Percentiles rank a stretch among this genome's conserved stretches.
These are phyloP conservation scores for Aspergillus luchuensis DNA, from an alignment of 2,329 filamentous ascomycete genomes.

Conservation along the genomic window DNA sequence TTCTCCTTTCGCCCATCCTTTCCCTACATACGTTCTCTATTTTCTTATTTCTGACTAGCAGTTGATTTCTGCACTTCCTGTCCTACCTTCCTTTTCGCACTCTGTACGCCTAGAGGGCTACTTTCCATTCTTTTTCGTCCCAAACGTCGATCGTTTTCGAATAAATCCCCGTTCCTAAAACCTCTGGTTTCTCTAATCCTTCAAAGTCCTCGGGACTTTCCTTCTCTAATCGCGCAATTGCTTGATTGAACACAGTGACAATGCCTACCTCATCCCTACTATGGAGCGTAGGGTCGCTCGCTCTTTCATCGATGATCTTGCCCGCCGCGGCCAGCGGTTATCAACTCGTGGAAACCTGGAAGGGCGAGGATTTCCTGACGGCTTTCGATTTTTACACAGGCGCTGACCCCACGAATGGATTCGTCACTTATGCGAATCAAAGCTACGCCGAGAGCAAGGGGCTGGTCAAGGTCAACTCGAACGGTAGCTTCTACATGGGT, in stretches of 20 bases:
- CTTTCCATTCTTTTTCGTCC: constrained; percentile 20
- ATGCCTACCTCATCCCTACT: constrained; percentile 35
- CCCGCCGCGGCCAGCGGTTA: constrained; percentile 34
- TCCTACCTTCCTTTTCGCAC: constrained; percentile 1
- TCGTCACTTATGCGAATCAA: constrained; percentile 53
- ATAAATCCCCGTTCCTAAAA: neutral
- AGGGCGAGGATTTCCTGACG: constrained; percentile 51
- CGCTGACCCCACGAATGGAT: constrained; percentile 53
- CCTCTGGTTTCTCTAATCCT: constrained; percentile 4
- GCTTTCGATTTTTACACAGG: constrained; percentile 53
- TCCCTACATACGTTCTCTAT: constrained; percentile 16
- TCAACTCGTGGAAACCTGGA: constrained; percentile 45
- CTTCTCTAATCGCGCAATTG: neutral
- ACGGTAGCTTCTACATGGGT: constrained; percentile 46
- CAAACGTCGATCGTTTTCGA: constrained; percentile 2
- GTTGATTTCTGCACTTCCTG: constrained; percentile 6
- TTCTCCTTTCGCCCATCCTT: constrained; percentile 13
- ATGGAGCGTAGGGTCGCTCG: constrained; percentile 35
- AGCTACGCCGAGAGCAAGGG: constrained; percentile 39
- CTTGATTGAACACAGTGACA: constrained; percentile 6
- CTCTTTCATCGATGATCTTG: constrained; percentile 31
- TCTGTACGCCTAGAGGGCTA: constrained; percentile 25
- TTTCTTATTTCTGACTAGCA: constrained; percentile 7
- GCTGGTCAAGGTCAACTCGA: constrained; percentile 38
- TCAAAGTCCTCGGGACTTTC: neutral